phyloP scores from a whole-genome alignment of 169 alveolate genomes.

The Toxoplasma gondii region DNA sequence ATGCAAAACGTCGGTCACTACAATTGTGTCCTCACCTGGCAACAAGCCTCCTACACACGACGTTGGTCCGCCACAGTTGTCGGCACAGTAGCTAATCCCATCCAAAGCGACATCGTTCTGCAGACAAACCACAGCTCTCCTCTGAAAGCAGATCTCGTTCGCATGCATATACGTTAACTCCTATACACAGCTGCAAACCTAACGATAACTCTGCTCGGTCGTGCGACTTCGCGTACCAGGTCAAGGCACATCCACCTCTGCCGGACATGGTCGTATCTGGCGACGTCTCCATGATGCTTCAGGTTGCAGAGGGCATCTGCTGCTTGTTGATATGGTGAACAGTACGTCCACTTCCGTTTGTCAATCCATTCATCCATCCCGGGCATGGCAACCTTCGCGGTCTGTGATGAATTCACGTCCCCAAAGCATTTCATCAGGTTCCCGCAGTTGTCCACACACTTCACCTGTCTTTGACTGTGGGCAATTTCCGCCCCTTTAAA shows the following conservation, averaged over 20 bases:
- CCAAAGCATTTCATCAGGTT: constrained; percentile 6
- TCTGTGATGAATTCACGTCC: not conserved
- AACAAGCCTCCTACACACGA: constrained; percentile 23
- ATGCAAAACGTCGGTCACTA: too few relatives aligned
- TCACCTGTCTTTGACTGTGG: not conserved
- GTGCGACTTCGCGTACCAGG: not conserved
- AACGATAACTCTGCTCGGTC: not conserved
- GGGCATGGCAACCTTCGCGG: not conserved
- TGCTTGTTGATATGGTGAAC: not conserved
- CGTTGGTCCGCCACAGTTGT: constrained; percentile 37
- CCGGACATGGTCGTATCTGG: constrained; percentile 11
- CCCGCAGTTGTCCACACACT: constrained; percentile 30
- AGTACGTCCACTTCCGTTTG: not conserved
- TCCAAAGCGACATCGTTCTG: constrained; percentile 24
- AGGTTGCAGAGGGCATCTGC: constrained; percentile 22
- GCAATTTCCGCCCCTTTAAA: not conserved
- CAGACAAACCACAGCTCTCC: not conserved
- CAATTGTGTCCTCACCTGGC: not conserved
- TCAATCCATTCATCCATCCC: not conserved
- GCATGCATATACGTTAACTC: not conserved
- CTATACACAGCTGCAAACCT: not conserved
- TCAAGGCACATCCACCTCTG: constrained; percentile 24
- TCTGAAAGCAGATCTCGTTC: not conserved
- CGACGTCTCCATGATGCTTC: not conserved
- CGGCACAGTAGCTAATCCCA: constrained; percentile 18